These are phyloP conservation scores for Coemansia sp. DNA, from an alignment of 371 early-diverging fungal species.

Conservation along the genomic window DNA sequence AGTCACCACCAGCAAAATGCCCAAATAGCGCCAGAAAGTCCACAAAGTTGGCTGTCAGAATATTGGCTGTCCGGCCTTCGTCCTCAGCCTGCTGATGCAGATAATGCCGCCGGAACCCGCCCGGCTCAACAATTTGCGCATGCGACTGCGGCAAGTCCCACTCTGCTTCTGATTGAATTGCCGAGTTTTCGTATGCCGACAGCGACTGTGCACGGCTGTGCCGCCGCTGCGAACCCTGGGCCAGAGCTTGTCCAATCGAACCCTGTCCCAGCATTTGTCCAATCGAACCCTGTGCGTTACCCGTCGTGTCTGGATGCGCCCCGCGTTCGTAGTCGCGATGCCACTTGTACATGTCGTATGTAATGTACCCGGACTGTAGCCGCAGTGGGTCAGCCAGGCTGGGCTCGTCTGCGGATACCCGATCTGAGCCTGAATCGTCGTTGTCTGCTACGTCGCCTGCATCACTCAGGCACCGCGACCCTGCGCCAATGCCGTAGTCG, in stretches of 20 bases:
- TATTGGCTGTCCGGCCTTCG: slow-evolving; percentile 65
- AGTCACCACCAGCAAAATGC: slow-evolving; percentile 88
- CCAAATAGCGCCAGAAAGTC: slow-evolving; percentile 89
- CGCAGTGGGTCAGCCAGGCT: slow-evolving; percentile 24
- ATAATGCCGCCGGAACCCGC: slow-evolving; percentile 82
- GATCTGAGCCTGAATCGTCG: slow-evolving; percentile 6
- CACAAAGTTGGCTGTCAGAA: slow-evolving; percentile 81
- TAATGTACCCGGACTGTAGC: slow-evolving; percentile 29
- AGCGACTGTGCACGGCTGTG: slow-evolving; percentile 27
- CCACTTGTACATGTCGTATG: slow-evolving; percentile 36
- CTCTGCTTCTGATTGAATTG: slow-evolving; percentile 13
- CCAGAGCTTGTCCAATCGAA: background rate
- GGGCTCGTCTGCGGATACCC: background rate
- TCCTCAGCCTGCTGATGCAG: slow-evolving; percentile 66
- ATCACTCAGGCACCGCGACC: slow-evolving; percentile 10
- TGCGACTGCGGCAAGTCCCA: slow-evolving; percentile 32
- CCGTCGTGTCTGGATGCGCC: background rate
- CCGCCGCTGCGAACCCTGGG: background rate
- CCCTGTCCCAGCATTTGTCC: background rate
- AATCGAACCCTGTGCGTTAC: too few relatives aligned
- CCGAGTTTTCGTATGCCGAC: slow-evolving; percentile 15
- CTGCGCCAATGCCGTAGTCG: slow-evolving; percentile 5
- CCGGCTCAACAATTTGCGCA: slow-evolving; percentile 57
- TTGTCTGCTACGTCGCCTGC: slow-evolving; percentile 5
- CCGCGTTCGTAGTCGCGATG: slow-evolving; percentile 13